These are phyloP conservation scores for Cyamopsis tetragonoloba DNA, from an alignment of 306 rosid genomes.

Conservation along the genomic window DNA sequence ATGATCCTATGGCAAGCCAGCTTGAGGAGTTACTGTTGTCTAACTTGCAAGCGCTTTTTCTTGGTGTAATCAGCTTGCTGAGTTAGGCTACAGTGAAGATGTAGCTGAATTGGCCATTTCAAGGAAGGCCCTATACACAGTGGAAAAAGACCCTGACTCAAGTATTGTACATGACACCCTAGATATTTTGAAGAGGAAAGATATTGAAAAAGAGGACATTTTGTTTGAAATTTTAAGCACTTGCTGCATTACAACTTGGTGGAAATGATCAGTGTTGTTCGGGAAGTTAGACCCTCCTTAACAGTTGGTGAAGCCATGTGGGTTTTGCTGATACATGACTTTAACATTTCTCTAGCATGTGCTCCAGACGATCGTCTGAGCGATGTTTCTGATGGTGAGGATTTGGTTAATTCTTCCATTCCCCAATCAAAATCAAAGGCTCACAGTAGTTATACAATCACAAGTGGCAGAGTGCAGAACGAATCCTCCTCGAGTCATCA, in stretches of 20 bases:
- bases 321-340: constrained; percentile 55
- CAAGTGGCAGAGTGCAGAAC: constrained; percentile 11
- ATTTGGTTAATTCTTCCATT: too few species aligned
- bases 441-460: constrained; percentile 7
- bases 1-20: constrained; percentile 43
- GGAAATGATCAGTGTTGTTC: constrained; percentile 58
- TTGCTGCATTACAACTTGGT: constrained; percentile 46
- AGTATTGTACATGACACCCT: constrained; percentile 39
- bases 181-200: constrained; percentile 33
- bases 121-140: constrained; percentile 46
- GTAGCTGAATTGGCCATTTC: constrained; percentile 36
- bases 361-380: constrained; percentile 28
- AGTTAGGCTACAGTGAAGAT: constrained; percentile 44
- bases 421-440: constrained; percentile 27
- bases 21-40: constrained; percentile 48
- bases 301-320: constrained; percentile 69
- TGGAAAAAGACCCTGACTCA: constrained; percentile 39
- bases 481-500: constrained; percentile 9
- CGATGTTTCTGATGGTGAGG: constrained; percentile 27
- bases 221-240: constrained; percentile 42
- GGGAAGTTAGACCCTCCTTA: constrained; percentile 56
- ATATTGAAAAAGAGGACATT: not conserved
- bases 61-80: constrained; percentile 42
- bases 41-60: constrained; percentile 46
- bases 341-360: constrained; percentile 58